Conservation (phyloP, 1,139 yeast species). For the Geotrichum phurueaensis region DNA sequence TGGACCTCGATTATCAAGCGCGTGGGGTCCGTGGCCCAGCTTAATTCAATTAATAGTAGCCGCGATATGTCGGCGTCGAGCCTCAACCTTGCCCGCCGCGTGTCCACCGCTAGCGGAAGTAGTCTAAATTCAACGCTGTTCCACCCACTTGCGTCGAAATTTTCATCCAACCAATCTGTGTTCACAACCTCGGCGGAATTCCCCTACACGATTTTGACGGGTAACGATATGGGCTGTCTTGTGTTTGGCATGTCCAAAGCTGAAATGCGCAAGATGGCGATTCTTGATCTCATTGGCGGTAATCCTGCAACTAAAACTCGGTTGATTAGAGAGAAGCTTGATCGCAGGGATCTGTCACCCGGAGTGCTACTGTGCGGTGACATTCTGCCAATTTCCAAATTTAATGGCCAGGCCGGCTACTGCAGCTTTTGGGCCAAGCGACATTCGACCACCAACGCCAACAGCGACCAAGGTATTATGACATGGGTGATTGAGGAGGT, state of each 20-base stretch:
- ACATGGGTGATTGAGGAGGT: constrained; percentile 86
- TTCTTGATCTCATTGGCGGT: constrained; percentile 73
- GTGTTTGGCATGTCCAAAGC: constrained; percentile 75
- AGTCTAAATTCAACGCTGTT: constrained; percentile 25
- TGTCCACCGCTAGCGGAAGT: constrained; percentile 10
- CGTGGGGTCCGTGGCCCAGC: constrained; percentile 19
- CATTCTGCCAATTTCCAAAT: constrained; percentile 45
- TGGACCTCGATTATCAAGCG: constrained; percentile 25
- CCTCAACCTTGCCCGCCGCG: constrained; percentile 2
- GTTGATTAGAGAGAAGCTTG: constrained; percentile 18
- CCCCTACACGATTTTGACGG: constrained; percentile 79
- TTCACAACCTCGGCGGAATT: constrained; percentile 70
- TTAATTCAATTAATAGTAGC: background rate
- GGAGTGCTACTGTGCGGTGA: constrained; percentile 53
- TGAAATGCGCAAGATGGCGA: constrained; percentile 55
- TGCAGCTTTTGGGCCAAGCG: constrained; percentile 70
- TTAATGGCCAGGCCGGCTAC: constrained; percentile 34
- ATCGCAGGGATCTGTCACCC: constrained; percentile 24
- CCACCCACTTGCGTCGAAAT: constrained; percentile 30
- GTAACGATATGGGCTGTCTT: constrained; percentile 83
- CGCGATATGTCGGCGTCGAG: constrained; percentile 2
- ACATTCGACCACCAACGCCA: constrained; percentile 42
- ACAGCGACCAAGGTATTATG: constrained; percentile 42
- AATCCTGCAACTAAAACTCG: constrained; percentile 40
- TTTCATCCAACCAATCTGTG: constrained; percentile 46